phyloP scores from a whole-genome alignment of 208 protist genomes.

The Naegleria lovaniensis region DNA sequence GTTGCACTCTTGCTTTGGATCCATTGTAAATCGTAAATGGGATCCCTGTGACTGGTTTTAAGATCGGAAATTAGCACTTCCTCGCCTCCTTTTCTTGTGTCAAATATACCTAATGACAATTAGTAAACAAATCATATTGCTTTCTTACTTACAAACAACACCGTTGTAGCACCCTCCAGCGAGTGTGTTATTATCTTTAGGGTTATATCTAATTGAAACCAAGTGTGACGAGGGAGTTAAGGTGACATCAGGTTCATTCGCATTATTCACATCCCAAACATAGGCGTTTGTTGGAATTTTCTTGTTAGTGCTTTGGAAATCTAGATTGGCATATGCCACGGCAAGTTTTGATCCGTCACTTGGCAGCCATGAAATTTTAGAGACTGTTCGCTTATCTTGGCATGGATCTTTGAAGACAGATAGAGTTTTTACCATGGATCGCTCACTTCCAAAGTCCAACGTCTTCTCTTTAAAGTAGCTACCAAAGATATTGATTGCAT shows the following conservation, averaged over 20 bases:
- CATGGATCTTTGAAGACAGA: constrained; percentile 86
- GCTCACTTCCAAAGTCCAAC: constrained; percentile 65
- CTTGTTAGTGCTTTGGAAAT: constrained; percentile 81
- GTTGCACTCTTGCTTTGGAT: constrained; percentile 86
- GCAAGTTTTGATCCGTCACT: constrained; percentile 79
- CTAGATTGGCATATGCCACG: constrained; percentile 82
- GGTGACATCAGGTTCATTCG: constrained; percentile 83
- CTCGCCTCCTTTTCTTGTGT: constrained; percentile 44
- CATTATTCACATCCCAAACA: constrained; percentile 93
- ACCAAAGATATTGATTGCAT: constrained; percentile 93
- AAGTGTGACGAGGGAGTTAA: constrained; percentile 83
- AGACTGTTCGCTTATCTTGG: constrained; percentile 72
- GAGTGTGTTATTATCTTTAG: constrained; percentile 86
- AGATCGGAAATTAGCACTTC: constrained; percentile 65
- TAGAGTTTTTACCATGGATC: constrained; percentile 76
- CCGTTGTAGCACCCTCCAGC: constrained; percentile 93
- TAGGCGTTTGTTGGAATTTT: constrained; percentile 84
- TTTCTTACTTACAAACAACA: constrained; percentile 52
- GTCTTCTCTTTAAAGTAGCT: constrained; percentile 79
- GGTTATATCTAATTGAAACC: constrained; percentile 87
- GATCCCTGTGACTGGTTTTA: constrained; percentile 91
- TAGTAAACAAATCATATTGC: constrained; percentile 86
- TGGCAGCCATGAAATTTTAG: constrained; percentile 86
- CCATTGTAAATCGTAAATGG: constrained; percentile 89
- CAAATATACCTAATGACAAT: constrained; percentile 59